A percentile compares a stretch with the other conserved stretches of the same genome.
phyloP scores from a whole-genome alignment of 1,284 basidiomycete species.

The Phylloporus sp. region DNA sequence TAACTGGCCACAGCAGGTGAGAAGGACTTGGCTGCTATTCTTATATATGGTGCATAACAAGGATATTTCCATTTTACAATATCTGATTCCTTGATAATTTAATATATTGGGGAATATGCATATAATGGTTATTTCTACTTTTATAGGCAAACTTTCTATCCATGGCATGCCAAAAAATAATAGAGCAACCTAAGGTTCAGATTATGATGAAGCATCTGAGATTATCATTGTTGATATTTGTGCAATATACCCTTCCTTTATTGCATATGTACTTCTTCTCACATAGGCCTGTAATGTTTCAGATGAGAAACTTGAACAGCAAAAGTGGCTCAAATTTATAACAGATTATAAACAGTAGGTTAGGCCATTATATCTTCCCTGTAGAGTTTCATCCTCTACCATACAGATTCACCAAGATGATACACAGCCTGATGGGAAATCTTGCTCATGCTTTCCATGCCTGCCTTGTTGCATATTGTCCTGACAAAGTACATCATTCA shows the following conservation, averaged over 20 bases:
- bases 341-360: slow-evolving; percentile 72
- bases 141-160: slow-evolving; percentile 11
- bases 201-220: slow-evolving; percentile 8
- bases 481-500: slow-evolving; percentile 92
- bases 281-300: slow-evolving; percentile 40
- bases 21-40: slow-evolving; percentile 68
- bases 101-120: slow-evolving; percentile 7
- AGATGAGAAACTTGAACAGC: slow-evolving; percentile 61
- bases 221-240: slow-evolving; percentile 11
- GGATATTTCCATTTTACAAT: slow-evolving; percentile 3
- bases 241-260: slow-evolving; percentile 27
- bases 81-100: slow-evolving; percentile 9
- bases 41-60: slow-evolving; percentile 46
- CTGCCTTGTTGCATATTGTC: slow-evolving; percentile 85
- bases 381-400: slow-evolving; percentile 7
- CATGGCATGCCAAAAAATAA: slow-evolving; percentile 36
- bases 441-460: slow-evolving; percentile 85
- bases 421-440: slow-evolving; percentile 88
- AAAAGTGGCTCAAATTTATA: slow-evolving; percentile 68
- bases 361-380: not conserved
- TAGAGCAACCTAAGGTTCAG: slow-evolving; percentile 6
- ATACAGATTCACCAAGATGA: slow-evolving; percentile 81
- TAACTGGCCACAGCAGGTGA: slow-evolving; percentile 80
- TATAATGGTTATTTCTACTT: slow-evolving; percentile 10
- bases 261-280: slow-evolving; percentile 49